phyloP scores from a whole-genome alignment of 257 asterid species.

The Fraxinus excelsior region DNA sequence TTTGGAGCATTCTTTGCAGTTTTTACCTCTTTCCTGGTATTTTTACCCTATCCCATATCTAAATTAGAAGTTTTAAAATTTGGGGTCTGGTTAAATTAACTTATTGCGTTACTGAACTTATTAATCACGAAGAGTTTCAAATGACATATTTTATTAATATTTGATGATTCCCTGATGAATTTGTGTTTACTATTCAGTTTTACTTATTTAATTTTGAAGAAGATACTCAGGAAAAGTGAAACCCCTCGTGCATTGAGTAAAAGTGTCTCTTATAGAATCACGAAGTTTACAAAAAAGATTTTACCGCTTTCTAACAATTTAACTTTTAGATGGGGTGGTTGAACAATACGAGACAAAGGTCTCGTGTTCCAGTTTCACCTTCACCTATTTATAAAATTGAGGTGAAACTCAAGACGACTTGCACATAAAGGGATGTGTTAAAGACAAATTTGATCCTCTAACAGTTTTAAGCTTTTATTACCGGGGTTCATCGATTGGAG shows the following conservation, averaged over 20 bases:
- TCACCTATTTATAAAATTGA: no score
- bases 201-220: background rate
- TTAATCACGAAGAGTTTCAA: background rate
- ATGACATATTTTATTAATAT: background rate
- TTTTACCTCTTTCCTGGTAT: constrained; percentile 85
- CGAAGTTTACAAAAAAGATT: no score
- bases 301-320: background rate
- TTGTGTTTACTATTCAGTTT: background rate
- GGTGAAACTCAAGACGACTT: no score
- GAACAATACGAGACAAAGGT: background rate
- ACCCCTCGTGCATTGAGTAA: background rate
- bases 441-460: background rate
- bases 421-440: background rate
- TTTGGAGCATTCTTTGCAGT: constrained; percentile 88
- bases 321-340: background rate
- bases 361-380: background rate
- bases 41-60: background rate
- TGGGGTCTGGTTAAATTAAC: background rate
- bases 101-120: background rate
- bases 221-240: background rate
- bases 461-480: background rate
- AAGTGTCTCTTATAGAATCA: no score
- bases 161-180: background rate
- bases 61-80: background rate
- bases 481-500: background rate